Base-by-base conservation (phyloP, 805 yeast species). In the Schizosaccharomyces japonicus region DNA sequence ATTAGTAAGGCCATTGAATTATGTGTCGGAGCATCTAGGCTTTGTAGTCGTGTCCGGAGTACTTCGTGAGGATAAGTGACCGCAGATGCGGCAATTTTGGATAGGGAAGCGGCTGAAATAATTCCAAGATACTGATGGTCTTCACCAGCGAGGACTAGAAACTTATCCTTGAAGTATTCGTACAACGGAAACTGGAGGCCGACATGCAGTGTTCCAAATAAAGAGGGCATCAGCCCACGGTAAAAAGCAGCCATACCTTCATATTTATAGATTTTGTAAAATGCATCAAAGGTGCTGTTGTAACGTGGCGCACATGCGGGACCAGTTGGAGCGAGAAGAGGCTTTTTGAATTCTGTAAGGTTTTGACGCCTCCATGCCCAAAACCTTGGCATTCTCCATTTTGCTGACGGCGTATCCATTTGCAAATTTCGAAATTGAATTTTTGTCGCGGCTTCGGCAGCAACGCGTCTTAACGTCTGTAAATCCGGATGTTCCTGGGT, bases 61-160 rank as follows among this genome's bases (percentile, higher is more conserved):
- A 87, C 84, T 60, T 87, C 96, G 63, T 87, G 96, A 1, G 96
- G 96, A 58, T 87, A 87, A 0, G 96, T 85, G 48, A 83, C 66
- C 1, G 81, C 69, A 44, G 90, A 76, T 3, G 95, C 95, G 46
- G 78, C 67, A 78, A 84, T 78, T 60, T 87, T 87, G 4, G 94
- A 78, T 7, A 75, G 55, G 10, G 84, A 72, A 2, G 92, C 78
- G 2, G 95, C 90, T 23, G 65, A 53, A 2, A 76, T 66, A 34
- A 74, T 58, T 51, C 70, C 67, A 11, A 61, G 44, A 40, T 72
- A 58, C 21, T 15, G 21, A 17, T 25, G 25, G 25, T 17, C 17
- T 19, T 49, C 39, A 52, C 54, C 54, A 53, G 50, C 55, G 11
- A n/a, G 17, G 4, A 13, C 42, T 19, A 36, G 23, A n/a, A 19